Base-by-base conservation (phyloP, 495 filamentous ascomycete genomes). In the Penicillium bialowiezense region DNA sequence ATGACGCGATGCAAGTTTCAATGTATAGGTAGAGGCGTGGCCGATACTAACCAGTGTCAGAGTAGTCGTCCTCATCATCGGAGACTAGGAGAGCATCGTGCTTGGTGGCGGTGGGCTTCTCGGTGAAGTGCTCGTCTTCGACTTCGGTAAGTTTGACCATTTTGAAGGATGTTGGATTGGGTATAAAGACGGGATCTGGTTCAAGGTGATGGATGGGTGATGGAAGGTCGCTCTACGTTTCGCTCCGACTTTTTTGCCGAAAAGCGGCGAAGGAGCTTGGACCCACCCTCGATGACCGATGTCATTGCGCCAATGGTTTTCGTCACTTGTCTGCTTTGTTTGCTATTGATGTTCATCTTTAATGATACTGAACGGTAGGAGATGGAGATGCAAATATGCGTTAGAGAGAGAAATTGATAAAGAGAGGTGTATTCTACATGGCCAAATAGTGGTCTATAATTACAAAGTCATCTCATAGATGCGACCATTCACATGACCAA, bases 81-180 rank as follows among this genome's bases (percentile, higher is more conserved):
- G 86, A 83, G 47, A 69, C 64, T 33, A 76, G 56, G 44, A 77
- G 64, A 41, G 69, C 65, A 45, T 74, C 66, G 60, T 71, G 34
- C 65, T 74, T 74, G 51, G 72, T 74, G 39, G 88, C 79, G 37
- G 77, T 74, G 56, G 87, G 84, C 69, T 88, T 87, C 58, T 85
- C 74, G 52, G 76, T 74, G 77, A 97, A 96, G 69, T 93, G 89
- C 75, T 95, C 91, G 67, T 98, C 93, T 53, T 91, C 84, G 64
- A 98, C 91, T 73, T 97, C 95, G 56, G 84, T 85, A 56, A 98
- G 88, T 72, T 95, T 88, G 66, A 98, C 93, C 93, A 98, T 98
- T 61, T 67, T 91, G 73, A 50, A 62, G 67, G 63, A 32, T 59
- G 48, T 32, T 39, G 40, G 40, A 50, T 44, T 35, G 20, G 36